Base-by-base conservation (phyloP, 2,329 filamentous ascomycete species). In the Aspergillus felis region DNA sequence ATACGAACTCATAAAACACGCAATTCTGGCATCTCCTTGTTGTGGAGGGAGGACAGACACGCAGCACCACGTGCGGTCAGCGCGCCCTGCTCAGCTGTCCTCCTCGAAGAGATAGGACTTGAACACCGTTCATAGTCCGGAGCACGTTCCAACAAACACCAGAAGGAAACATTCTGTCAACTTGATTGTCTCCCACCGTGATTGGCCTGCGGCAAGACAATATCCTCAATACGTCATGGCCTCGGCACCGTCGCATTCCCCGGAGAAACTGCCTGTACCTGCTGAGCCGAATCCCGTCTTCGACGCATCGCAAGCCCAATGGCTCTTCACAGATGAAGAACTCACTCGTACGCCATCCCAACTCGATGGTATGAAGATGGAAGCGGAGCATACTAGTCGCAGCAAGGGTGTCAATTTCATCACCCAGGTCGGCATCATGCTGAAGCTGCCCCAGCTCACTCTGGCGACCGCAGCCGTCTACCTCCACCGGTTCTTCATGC, bases 391-490 rank as follows among this genome's bases (percentile, higher is more conserved):
- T 61, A 82, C 89, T 63, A 82, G 90, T 57, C 86, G 94, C 56
- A 88, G 90, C 59, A 97, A 97, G 74, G 93, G 94, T 50, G 88
- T 97, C 70, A 96, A 96, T 74, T 99, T 99, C 76, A 96, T 99
- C 68, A 88, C 91, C 61, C 92, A 97, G 74, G 91, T 93, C 48
- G 94, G 93, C 62, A 91, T 96, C 64, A 87, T 96, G 79, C 84
- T 97, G 53, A 93, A 96, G 71, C 80, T 97, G 51, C 93, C 93
- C 12, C 92, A 97, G 74, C 86, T 94, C 56, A 97, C 94, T 0
- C 81, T 99, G 46, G 92, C 90, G 75, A 95, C 95, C 0, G 94
- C 94, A 0, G 89, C 90, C 20, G 89, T 96, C 47, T 97, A 96
- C 79, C 92, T 99, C 73, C 93, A 99, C 74, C 86, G 94, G 32